Conservation (phyloP, 805 yeast genomes). For the Metschnikowia cerradonensis region DNA sequence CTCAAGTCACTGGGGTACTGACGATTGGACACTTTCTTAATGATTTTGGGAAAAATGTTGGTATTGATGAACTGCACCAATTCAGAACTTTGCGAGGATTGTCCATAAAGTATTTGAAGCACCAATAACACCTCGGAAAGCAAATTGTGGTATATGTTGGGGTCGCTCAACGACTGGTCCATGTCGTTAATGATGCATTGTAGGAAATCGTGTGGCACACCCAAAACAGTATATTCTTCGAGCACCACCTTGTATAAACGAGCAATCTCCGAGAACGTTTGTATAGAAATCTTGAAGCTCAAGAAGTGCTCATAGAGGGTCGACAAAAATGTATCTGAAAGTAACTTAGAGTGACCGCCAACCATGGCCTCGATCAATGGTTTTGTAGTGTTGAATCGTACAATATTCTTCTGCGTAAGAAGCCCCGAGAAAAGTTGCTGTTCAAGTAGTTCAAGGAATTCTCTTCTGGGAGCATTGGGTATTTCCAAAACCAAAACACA, state of each 20-base stretch:
- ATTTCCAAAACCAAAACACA: neutral
- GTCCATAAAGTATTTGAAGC: slow-evolving; percentile 17
- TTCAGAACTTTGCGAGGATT: neutral
- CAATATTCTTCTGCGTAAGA: slow-evolving; percentile 18
- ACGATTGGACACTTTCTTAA: slow-evolving; percentile 14
- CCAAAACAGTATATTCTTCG: slow-evolving; percentile 11
- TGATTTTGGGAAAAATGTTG: slow-evolving; percentile 18
- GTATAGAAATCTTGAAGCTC: slow-evolving; percentile 19
- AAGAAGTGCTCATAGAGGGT: slow-evolving; percentile 17
- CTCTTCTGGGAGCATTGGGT: slow-evolving; percentile 32
- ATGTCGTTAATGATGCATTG: slow-evolving; percentile 24
- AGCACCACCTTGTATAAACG: slow-evolving; percentile 26
- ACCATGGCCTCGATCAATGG: slow-evolving; percentile 28
- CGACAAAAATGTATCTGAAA: slow-evolving; percentile 18
- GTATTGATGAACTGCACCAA: slow-evolving; percentile 10
- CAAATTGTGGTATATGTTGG: slow-evolving; percentile 24
- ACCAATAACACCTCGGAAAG: slow-evolving; percentile 27
- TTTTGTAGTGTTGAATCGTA: slow-evolving; percentile 23
- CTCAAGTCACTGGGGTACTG: slow-evolving; percentile 29
- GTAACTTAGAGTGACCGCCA: slow-evolving; percentile 13
- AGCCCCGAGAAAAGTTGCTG: slow-evolving; percentile 26
- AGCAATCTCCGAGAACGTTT: slow-evolving; percentile 25
- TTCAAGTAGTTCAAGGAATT: slow-evolving; percentile 29
- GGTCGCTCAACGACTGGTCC: slow-evolving; percentile 20
- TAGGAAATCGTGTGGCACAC: slow-evolving; percentile 19